Conservation (phyloP, 495 filamentous ascomycete genomes). For the Letharia lupina region DNA sequence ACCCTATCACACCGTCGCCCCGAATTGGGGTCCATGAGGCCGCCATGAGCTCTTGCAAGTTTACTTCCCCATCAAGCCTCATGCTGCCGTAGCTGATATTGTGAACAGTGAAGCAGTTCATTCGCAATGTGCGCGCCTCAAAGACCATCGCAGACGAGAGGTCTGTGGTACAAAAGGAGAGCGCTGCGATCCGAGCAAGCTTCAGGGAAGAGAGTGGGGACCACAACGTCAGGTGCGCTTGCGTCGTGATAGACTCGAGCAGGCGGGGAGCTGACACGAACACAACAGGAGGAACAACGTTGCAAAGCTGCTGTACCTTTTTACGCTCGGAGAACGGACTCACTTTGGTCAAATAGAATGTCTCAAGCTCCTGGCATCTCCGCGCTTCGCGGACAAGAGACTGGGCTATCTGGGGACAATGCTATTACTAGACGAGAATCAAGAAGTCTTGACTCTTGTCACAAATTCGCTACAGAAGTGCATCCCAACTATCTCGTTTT, state of each 20-base stretch:
- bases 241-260: conserved; percentile 16
- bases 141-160: conserved; percentile 99
- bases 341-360: conserved; percentile 99
- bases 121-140: conserved; percentile 93
- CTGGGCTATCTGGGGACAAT: conserved; percentile 94
- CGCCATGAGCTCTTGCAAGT: conserved; percentile 63
- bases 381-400: conserved; percentile 95
- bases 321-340: conserved; percentile 95
- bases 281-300: conserved; percentile 92
- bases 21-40: conserved; percentile 23
- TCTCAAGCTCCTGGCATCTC: conserved; percentile 90
- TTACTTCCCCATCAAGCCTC: conserved; percentile 22
- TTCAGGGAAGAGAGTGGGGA: conserved; percentile 95
- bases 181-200: conserved; percentile 90
- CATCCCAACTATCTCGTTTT: conserved; percentile 21
- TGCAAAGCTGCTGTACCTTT: conserved; percentile 94
- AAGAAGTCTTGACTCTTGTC: conserved; percentile 92
- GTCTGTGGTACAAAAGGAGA: conserved; percentile 97
- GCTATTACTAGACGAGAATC: conserved; percentile 93
- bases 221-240: conserved; percentile 69
- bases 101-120: conserved; percentile 90
- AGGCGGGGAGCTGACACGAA: conserved; percentile 8
- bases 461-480: conserved; percentile 97
- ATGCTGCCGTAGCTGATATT: conserved; percentile 15
- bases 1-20: background rate